Base-by-base conservation (phyloP, 495 filamentous ascomycete species). In the Lasiosphaeris hirsuta region DNA sequence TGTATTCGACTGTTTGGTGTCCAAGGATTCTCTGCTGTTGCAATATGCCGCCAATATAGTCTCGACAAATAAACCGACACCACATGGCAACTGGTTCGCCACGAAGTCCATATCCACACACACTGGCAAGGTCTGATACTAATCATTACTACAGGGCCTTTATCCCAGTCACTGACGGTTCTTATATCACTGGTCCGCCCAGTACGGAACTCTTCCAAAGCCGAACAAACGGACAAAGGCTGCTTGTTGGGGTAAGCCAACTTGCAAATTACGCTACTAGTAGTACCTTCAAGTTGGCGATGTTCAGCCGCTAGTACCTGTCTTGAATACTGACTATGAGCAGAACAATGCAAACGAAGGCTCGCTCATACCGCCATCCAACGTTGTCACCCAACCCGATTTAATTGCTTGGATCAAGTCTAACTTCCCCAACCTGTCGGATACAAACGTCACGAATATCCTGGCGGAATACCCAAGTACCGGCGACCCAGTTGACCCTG, bases 81-180 rank as follows among this genome's bases (percentile, higher is more conserved):
- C 54, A 38, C 23, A 53, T 17, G 63, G 57, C 7, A 57, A 61
- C 35, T 67, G 59, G 61, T 62, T 30, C n/a, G 54, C 52, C 18
- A n/a, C 45, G 9, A 41, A 39, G 9, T n/a, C 35, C 37, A 11
- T 19, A 39, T 17, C 44, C 10, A 9, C 14, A 7, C 51, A 34
- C 19, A 37, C n/a, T n/a, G n/a, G 15, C 23, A 23, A 23, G 18
- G 2, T 14, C 30, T 44, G 7, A 35, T 9, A 34, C 41, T 37
- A 42, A 44, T 18, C 7, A 10, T 14, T 73, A 69, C 6, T 73
- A 69, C 6, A 85, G 78, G 75, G 81, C 67, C 0, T 86, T 86
- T 53, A 65, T 81, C 8, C 84, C 84, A 3, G 84, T 86, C 2
- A 81, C 81, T 1, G 84, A 86, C 57, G 82, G 80, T 2, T 60